Conservation (phyloP, 257 asterid genomes). For the Salvia miltiorrhiza region DNA sequence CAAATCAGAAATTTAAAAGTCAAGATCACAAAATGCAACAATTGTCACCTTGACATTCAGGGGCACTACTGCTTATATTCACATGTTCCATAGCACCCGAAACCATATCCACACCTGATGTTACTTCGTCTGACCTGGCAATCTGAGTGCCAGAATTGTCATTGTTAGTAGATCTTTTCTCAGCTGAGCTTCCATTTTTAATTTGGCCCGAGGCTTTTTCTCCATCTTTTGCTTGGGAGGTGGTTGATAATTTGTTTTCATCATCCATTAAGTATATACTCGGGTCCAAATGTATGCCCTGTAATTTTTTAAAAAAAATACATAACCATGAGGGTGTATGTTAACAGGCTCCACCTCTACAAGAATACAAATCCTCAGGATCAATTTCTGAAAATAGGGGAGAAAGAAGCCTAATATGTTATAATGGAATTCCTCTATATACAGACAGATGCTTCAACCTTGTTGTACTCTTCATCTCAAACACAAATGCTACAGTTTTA, state of each 20-base stretch:
- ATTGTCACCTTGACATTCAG: constrained; percentile 46
- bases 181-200: constrained; percentile 37
- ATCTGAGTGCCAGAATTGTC: constrained; percentile 21
- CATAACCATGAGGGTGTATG: not conserved
- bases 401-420: not conserved
- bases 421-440: not conserved
- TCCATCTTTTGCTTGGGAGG: constrained; percentile 43
- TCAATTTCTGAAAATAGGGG: not conserved
- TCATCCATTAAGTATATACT: constrained; percentile 96
- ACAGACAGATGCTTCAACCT: not conserved
- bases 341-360: constrained; percentile 1
- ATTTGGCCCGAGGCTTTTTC: constrained; percentile 39
- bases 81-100: constrained; percentile 47
- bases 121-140: constrained; percentile 27
- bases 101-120: constrained; percentile 41
- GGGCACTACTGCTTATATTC: constrained; percentile 35
- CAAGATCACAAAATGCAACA: constrained; percentile 7
- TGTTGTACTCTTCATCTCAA: not conserved
- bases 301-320: constrained; percentile 27
- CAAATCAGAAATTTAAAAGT: constrained; percentile 4
- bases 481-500: not conserved
- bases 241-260: constrained; percentile 55
- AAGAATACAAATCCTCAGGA: not conserved
- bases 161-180: constrained; percentile 31
- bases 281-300: constrained; percentile 99